Evolutionary conservation across 192 early-diverging fungal genomes (phyloP).

Genomic region (Chytriomyces confervae): DNA sequence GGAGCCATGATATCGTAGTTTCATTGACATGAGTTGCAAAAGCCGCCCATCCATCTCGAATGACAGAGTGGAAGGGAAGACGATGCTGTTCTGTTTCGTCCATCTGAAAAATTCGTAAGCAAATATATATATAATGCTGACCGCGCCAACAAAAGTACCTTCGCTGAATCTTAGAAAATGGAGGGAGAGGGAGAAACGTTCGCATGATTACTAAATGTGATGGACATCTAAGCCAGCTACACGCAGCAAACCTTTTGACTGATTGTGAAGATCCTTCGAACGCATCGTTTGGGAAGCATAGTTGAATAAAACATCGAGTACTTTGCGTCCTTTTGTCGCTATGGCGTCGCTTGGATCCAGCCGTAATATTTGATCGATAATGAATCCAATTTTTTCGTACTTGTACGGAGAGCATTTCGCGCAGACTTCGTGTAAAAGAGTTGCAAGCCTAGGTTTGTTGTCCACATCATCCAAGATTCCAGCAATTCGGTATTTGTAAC

Average conservation of each 20-base stretch:
- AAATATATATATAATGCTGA: background rate
- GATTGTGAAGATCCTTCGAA: background rate
- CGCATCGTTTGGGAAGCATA: conserved; percentile 58
- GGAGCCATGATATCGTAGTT: conserved; percentile 57
- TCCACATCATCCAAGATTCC: conserved; percentile 56
- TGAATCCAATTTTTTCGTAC: conserved; percentile 69
- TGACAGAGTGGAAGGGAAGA: conserved; percentile 70
- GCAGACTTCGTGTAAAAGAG: conserved; percentile 55
- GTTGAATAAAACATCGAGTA: conserved; percentile 60
- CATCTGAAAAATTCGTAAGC: conserved; percentile 31
- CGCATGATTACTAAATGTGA: background rate
- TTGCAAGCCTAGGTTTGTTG: conserved; percentile 63
- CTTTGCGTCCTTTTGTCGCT: conserved; percentile 44
- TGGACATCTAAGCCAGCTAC: background rate
- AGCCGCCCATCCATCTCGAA: conserved; percentile 53
- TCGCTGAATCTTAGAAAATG: background rate
- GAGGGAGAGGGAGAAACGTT: background rate
- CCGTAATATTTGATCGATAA: conserved; percentile 59
- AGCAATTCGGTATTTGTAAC: conserved; percentile 51
- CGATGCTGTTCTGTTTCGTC: conserved; percentile 48
- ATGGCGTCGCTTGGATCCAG: conserved; percentile 51
- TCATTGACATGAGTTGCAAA: conserved; percentile 61
- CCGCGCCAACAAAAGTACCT: no score
- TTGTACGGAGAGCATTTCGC: conserved; percentile 60
- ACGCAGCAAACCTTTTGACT: background rate